These are phyloP conservation scores for Cylindrodendrum hubeiense DNA, from an alignment of 2,329 filamentous ascomycete genomes.

Conservation along the genomic window DNA sequence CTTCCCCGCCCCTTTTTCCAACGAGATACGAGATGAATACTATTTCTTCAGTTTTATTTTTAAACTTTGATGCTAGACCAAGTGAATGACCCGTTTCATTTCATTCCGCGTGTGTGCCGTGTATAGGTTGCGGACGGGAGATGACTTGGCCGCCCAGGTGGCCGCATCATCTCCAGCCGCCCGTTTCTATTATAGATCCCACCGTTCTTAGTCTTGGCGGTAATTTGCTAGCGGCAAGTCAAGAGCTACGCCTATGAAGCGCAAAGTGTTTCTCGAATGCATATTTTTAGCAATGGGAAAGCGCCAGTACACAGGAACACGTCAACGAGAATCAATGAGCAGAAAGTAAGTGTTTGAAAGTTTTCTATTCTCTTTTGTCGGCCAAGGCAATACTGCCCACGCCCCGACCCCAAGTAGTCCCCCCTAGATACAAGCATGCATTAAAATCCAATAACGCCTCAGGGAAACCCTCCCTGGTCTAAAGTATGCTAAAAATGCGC, in stretches of 20 bases:
- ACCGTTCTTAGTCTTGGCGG: background rate
- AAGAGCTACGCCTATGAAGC: background rate
- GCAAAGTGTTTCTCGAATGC: background rate
- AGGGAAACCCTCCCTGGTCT: slow-evolving; percentile 14
- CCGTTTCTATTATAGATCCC: background rate
- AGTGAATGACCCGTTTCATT: slow-evolving; percentile 16
- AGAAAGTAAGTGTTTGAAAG: background rate
- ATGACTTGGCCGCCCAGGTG: slow-evolving; percentile 15
- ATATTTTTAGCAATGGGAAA: background rate
- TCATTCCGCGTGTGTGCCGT: background rate
- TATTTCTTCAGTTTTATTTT: slow-evolving; percentile 36
- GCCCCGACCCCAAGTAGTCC: background rate
- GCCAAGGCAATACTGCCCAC: background rate
- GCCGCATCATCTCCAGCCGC: slow-evolving; percentile 30
- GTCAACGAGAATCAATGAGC: background rate
- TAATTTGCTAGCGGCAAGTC: background rate
- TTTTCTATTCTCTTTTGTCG: slow-evolving; percentile 7
- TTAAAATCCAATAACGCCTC: slow-evolving; percentile 7
- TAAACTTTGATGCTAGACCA: slow-evolving; percentile 5
- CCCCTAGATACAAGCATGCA: background rate
- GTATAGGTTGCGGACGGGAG: slow-evolving; percentile 7
- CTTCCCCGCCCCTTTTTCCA: slow-evolving; percentile 32
- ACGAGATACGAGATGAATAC: slow-evolving; percentile 42
- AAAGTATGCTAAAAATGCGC: slow-evolving; percentile 11
- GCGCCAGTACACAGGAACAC: background rate